Conservation (phyloP, 192 early-diverging fungal genomes). For the Coemansia sp. region DNA sequence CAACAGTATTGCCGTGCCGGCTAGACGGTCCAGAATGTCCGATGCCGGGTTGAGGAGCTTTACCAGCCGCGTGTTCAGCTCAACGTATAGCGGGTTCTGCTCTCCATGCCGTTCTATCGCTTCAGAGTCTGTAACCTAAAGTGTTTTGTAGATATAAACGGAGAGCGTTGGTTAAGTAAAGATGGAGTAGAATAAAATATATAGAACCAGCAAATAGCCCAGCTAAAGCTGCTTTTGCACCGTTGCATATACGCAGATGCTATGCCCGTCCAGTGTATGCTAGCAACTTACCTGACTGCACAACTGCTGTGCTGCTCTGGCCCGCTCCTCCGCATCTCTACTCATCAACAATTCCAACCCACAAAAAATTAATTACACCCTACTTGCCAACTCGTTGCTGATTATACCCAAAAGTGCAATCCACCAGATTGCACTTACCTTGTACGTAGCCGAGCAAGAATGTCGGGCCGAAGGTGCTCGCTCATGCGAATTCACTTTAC, state of each 20-base stretch:
- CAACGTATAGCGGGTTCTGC: constrained; percentile 26
- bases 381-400: no score
- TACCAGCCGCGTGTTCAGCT: constrained; percentile 21
- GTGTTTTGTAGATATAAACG: not conserved
- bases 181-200: not conserved
- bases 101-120: constrained; percentile 13
- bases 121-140: not conserved
- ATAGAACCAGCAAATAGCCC: not conserved
- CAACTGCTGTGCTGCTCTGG: constrained; percentile 7
- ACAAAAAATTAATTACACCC: no score
- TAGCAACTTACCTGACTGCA: constrained; percentile 6
- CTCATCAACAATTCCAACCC: no score
- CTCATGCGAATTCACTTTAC: constrained; percentile 7
- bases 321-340: constrained; percentile 14
- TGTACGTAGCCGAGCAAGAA: constrained; percentile 10
- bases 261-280: not conserved
- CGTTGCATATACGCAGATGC: not conserved
- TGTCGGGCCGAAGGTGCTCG: constrained; percentile 10
- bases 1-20: constrained; percentile 27
- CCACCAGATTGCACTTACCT: not conserved
- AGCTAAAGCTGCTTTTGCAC: not conserved
- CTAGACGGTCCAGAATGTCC: constrained; percentile 25
- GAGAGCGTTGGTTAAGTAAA: not conserved
- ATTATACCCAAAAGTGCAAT: no score
- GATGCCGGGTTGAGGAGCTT: constrained; percentile 11